Conservation (phyloP, 495 filamentous ascomycete species). For the Penicillium antarcticum region DNA sequence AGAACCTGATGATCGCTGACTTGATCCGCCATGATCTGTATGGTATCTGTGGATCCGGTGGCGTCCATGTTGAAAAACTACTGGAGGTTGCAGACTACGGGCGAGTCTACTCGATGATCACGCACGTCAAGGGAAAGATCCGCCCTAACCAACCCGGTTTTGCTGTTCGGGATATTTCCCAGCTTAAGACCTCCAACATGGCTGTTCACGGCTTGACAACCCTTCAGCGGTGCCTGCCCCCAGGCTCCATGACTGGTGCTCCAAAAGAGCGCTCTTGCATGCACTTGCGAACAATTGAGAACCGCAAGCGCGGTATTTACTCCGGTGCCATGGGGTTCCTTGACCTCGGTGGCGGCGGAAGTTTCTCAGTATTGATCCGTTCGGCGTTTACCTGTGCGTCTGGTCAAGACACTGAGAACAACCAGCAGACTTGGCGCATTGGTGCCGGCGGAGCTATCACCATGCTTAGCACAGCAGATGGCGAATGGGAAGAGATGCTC, state of each 20-base stretch:
- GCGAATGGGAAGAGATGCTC: slow-evolving; percentile 89
- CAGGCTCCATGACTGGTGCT: slow-evolving; percentile 93
- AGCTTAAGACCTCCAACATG: slow-evolving; percentile 37
- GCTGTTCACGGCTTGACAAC: slow-evolving; percentile 64
- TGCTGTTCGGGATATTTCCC: slow-evolving; percentile 31
- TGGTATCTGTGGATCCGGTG: slow-evolving; percentile 67
- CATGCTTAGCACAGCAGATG: slow-evolving; percentile 67
- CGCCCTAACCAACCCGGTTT: slow-evolving; percentile 30
- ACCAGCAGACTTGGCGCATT: slow-evolving; percentile 66
- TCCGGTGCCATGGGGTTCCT: slow-evolving; percentile 88
- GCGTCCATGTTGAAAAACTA: slow-evolving; percentile 63
- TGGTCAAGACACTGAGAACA: slow-evolving; percentile 36
- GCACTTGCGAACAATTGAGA: slow-evolving; percentile 68
- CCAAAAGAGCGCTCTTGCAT: slow-evolving; percentile 89
- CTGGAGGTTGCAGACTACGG: slow-evolving; percentile 87
- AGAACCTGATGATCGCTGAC: slow-evolving; percentile 98
- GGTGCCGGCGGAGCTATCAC: slow-evolving; percentile 91
- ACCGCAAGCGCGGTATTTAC: slow-evolving; percentile 69
- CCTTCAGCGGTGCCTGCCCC: slow-evolving; percentile 73
- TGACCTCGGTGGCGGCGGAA: slow-evolving; percentile 78
- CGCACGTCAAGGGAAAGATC: slow-evolving; percentile 74
- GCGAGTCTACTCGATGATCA: slow-evolving; percentile 86
- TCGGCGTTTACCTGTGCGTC: slow-evolving; percentile 61
- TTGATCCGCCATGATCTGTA: slow-evolving; percentile 90
- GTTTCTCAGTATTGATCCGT: slow-evolving; percentile 85